Base-by-base conservation (phyloP, 1,284 basidiomycete species). In the Melampsora larici-populina region DNA sequence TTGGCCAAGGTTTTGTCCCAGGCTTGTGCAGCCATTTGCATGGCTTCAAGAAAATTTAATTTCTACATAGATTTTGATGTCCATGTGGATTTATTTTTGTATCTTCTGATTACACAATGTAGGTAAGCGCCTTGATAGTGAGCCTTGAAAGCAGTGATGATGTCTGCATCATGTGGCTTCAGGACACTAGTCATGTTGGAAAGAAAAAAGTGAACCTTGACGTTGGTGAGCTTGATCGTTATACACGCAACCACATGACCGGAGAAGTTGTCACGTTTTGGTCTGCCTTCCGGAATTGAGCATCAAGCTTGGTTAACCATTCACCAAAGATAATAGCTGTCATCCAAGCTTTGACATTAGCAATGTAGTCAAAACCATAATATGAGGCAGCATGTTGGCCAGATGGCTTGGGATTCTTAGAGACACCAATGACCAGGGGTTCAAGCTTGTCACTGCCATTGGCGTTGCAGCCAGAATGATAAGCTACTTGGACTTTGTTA, bases 61-160 rank as follows among this genome's bases (percentile, higher is more conserved):
- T 85, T 82, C 79, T 84, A 86, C 40, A 85, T 83, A 18, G 85
- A 79, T 24, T 58, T 17, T 62, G 60, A 9, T 26, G 60, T 62
- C 26, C 21, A 62, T 15, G 15, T 62, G 11, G 18, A 11, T 13
- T 21, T 62, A 9, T 62, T 24, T 13, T 62, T 24, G 24, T 62
- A 62, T 15, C 18, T 15, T 11, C 60, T 62, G 13, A 62, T 24
- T 9, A 62, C 11, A 26, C 18, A 26, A 9, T 62, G 9, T 9
- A 62, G 60, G 26, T 62, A 24, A 24, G 84, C 82, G 1, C 71
- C 51, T 9, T 24, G 26, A 26, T 62, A 62, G 60, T 62, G 24
- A 13, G 60, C 60, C 24, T 62, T 62, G 60, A 62, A 29, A 62
- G 60, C 26, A 11, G 9, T 15, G 24, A 62, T 62, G 18, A 62